Base-by-base conservation (phyloP, 331 rosid species). In the Quercus lobata region DNA sequence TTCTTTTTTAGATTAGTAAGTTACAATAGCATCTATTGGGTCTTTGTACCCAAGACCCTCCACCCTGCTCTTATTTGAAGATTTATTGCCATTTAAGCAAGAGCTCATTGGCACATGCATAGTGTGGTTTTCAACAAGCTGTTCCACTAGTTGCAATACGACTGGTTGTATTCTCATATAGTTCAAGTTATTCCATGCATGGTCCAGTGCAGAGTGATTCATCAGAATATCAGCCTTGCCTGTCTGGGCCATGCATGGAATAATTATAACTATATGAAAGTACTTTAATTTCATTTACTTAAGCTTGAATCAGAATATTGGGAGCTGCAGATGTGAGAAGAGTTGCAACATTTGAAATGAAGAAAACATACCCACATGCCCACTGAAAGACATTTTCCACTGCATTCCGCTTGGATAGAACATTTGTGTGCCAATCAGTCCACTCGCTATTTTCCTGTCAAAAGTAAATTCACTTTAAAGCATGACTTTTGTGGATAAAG, bases 351-450 rank as follows among this genome's bases (percentile, higher is more conserved):
- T 69, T 78, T 34, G 53, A 81, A 25, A 11, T 24, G 35, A 73
- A 69, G 60, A 61, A 74, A 79, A 88, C 99, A 81, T 92, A 96
- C 99, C 99, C 99, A 79, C 99, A 96, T 14, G 91, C 97, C 99
- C 99, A 96, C 76, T 90, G 98, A 82, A 83, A 87, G 80, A 96
- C 97, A 86, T 96, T 96, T 84, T 93, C 99, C 82, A 93, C 78
- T 25, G 92, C 85, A 69, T 89, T 93, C 73, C 99, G 94, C 81
- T 85, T 88, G 35, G 91, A 83, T 76, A 96, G 72, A 44, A 91
- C 83, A 91, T 82, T 78, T 80, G 86, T 68, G 74, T 89, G 91
- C 97, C 97, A 93, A 75, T 93, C 97, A 60, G 81, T 66, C 99
- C 99, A 96, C 53, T 93, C 99, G 49, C 78, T 83, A 86, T 86